Evolutionary conservation across 331 rosid species (phyloP), one percentile per base, ranked within the genome.

Genomic region (Acacia concinna): DNA sequence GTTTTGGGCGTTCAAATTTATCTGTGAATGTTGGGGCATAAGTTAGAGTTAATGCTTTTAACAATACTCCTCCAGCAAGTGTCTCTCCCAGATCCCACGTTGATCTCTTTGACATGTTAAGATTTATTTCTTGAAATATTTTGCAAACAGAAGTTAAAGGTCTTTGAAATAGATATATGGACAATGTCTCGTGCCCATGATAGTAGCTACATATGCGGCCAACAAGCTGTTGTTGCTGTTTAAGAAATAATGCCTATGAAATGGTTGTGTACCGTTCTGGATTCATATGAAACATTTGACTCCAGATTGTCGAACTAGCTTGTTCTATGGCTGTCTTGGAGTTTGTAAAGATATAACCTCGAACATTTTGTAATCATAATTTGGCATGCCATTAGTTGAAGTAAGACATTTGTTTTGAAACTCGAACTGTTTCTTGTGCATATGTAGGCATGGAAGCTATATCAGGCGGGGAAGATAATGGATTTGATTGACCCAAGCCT

Each of bases 381-480:
- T 3, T 49, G 52, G 30, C 6, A 31, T 71, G 32, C 17, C 41
- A 31, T 34, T 28, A 13, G 49, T 31, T 62, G 21, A 6, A 62
- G 40, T 2, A 14, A 31, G 4, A 30, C 40, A 62, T 28, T 62
- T 14, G 23, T 28, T 46, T 28, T 25, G 21, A n/a, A 47, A 47
- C 54, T 47, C 54, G n/a, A 17, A 47, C 21, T 17, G 31, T 59
- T 35, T 66, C 21, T 21, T 66, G 35, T 65, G 31, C 62, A 54
- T 81, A 49, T 18, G 71, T 80, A 88, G 95, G 72, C 92, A 68
- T 90, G 95, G 95, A 79, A 18, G 78, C 89, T 88, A 15, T 76
- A 88, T 81, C 86, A 90, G 84, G 71, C 34, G 73, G 87, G 91
- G n/a, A 85, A 73, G 76, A 14, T 57, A 4, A 30, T 90, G 79